Percentiles rank a stretch among this genome's conserved stretches.
These are phyloP conservation scores for Drosera capensis DNA, from an alignment of 148 eudicot species.

Conservation along the genomic window DNA sequence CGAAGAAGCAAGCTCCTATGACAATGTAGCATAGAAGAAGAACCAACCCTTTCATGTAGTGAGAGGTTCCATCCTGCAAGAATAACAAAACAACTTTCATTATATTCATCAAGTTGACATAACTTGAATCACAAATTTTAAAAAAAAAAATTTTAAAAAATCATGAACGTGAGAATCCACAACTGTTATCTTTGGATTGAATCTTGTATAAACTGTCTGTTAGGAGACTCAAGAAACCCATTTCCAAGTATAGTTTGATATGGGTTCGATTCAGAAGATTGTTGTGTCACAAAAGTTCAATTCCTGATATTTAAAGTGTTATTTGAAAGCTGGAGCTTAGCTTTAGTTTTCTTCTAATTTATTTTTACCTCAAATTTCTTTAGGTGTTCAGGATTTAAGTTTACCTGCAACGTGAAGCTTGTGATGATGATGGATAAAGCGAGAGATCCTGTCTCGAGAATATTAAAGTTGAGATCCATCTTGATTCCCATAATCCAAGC, in stretches of 20 bases:
- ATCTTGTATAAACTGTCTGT: too few relatives aligned
- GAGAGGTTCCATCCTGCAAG: slow-evolving; percentile 60
- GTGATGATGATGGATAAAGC: slow-evolving; percentile 55
- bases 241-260: too few relatives aligned
- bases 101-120: background rate
- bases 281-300: too few relatives aligned
- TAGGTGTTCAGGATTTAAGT: background rate
- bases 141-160: background rate
- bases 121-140: background rate
- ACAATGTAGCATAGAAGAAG: slow-evolving; percentile 64
- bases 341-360: background rate
- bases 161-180: too few relatives aligned
- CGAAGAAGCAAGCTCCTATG: slow-evolving; percentile 59
- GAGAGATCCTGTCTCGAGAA: slow-evolving; percentile 57
- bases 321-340: too few relatives aligned
- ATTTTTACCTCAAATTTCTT: background rate
- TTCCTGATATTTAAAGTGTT: too few relatives aligned
- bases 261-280: too few relatives aligned
- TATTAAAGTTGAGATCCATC: slow-evolving; percentile 71
- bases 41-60: slow-evolving; percentile 72
- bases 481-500: slow-evolving; percentile 52
- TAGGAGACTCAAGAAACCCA: too few relatives aligned
- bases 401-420: slow-evolving; percentile 65
- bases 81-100: too few relatives aligned
- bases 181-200: too few relatives aligned